Conservation (phyloP, 1,284 basidiomycete genomes). For the Sporisorium scitamineum region DNA sequence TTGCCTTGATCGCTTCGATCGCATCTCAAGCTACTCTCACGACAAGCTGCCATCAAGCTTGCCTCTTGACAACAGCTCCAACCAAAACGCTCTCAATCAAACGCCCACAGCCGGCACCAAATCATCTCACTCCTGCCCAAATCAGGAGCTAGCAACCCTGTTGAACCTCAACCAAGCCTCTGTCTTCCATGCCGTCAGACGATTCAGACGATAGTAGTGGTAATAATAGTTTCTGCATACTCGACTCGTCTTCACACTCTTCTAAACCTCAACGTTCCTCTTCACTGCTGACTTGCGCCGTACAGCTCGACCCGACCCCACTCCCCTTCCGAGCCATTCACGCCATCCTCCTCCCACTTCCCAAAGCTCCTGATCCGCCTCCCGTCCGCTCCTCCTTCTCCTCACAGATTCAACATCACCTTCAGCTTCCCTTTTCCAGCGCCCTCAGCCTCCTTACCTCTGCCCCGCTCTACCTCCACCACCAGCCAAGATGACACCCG, state of each 20-base stretch:
- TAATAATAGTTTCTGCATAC: slow-evolving; percentile 46
- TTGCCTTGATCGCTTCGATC: slow-evolving; percentile 14
- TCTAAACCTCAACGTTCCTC: not conserved
- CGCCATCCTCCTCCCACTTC: slow-evolving; percentile 42
- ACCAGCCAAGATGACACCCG: slow-evolving; percentile 55
- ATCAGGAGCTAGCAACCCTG: slow-evolving; percentile 55
- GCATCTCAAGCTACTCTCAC: not conserved
- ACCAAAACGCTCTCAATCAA: not conserved
- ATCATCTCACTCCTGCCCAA: slow-evolving; percentile 33
- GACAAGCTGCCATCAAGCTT: not conserved
- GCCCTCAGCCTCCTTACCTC: slow-evolving; percentile 48
- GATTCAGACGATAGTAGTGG: slow-evolving; percentile 60
- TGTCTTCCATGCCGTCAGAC: slow-evolving; percentile 59
- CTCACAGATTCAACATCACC: slow-evolving; percentile 30
- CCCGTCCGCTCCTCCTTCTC: slow-evolving; percentile 2
- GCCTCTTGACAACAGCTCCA: not conserved
- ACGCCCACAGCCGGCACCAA: slow-evolving; percentile 40
- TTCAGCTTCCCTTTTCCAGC: slow-evolving; percentile 25
- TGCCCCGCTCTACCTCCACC: slow-evolving; percentile 51
- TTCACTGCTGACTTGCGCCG: slow-evolving; percentile 17
- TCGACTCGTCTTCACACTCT: slow-evolving; percentile 9
- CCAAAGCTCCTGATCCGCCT: slow-evolving; percentile 56
- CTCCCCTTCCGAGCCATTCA: slow-evolving; percentile 32
- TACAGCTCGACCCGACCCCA: slow-evolving; percentile 7
- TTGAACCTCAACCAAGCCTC: slow-evolving; percentile 37